Evolutionary conservation across 441 rosid species (phyloP).

Genomic region (Omphalea diandra): DNA sequence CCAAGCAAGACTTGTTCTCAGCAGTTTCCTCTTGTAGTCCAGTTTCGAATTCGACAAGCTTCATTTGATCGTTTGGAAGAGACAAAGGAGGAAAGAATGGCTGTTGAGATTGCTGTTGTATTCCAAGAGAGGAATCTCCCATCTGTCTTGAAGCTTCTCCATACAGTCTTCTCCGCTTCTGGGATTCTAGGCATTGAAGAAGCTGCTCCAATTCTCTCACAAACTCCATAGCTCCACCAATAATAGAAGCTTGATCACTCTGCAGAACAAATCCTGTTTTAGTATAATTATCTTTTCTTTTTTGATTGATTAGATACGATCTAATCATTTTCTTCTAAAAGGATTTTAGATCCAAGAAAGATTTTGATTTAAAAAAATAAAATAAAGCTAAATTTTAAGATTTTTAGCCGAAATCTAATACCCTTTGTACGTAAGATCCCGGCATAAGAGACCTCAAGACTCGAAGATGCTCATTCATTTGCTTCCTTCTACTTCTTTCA

Average conservation of each 20-base stretch:
- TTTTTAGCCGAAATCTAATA: constrained; percentile 14
- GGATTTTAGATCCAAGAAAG: not conserved
- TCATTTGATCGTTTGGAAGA: constrained; percentile 37
- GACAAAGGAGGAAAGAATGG: constrained; percentile 40
- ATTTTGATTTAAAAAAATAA: not conserved
- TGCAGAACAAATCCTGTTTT: constrained; percentile 20
- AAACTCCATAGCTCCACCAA: constrained; percentile 78
- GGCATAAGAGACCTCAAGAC: constrained; percentile 93
- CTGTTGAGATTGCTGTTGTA: constrained; percentile 29
- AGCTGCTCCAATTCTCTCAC: constrained; percentile 81
- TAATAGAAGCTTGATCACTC: constrained; percentile 83
- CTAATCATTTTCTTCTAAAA: no score
- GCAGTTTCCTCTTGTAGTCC: constrained; percentile 71
- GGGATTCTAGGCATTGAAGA: constrained; percentile 79
- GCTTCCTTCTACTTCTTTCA: constrained; percentile 85
- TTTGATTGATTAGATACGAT: no score
- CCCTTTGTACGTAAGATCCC: constrained; percentile 89
- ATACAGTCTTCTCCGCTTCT: constrained; percentile 55
- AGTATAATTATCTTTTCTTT: not conserved
- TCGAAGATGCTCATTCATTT: constrained; percentile 91
- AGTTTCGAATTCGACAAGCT: constrained; percentile 40
- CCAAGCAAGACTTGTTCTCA: constrained; percentile 74
- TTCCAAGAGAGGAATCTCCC: constrained; percentile 41
- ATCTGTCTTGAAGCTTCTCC: constrained; percentile 48
- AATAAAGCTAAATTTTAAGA: not conserved